Conservation (phyloP, 2,329 filamentous ascomycete species). For the Clathrospora elynae region DNA sequence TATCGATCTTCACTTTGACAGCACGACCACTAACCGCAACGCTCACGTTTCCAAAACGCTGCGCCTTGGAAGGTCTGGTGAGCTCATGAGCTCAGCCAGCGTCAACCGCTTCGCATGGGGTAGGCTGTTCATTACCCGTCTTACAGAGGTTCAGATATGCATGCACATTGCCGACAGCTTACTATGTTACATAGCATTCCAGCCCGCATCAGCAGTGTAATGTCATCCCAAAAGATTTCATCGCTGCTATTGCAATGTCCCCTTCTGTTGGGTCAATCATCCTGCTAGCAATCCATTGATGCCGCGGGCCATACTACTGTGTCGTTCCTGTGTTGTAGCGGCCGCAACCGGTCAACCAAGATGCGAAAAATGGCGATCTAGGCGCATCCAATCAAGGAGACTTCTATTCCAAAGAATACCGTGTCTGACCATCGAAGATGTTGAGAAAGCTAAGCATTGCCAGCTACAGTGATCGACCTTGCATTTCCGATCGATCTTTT, state of each 20-base stretch:
- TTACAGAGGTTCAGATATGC: not conserved
- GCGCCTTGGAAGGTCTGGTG: constrained; percentile 2
- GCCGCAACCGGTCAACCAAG: no score
- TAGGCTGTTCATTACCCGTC: constrained; percentile 1
- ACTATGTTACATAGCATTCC: no score
- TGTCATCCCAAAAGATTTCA: no score
- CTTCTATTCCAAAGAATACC: not conserved
- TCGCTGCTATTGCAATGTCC: no score
- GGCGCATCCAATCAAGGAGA: not conserved
- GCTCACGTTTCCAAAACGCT: constrained; percentile 2
- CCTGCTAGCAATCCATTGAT: no score
- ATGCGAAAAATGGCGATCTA: not conserved
- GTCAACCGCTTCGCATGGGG: not conserved
- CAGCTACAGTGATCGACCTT: constrained; percentile 1
- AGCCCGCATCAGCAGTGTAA: no score
- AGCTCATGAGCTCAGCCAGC: constrained; percentile 1
- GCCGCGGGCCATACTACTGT: no score
- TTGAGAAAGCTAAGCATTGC: constrained; percentile 8
- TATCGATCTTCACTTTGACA: constrained; percentile 17
- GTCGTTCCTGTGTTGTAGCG: no score
- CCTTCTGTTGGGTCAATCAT: no score
- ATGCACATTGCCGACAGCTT: not conserved
- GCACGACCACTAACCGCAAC: constrained; percentile 11
- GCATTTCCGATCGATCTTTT: constrained; percentile 5
- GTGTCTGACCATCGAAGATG: constrained; percentile 2